Evolutionary conservation across 2,329 filamentous ascomycete species (phyloP), one percentile per base, ranked within the genome.

Genomic region (Setomelanomma holmii): DNA sequence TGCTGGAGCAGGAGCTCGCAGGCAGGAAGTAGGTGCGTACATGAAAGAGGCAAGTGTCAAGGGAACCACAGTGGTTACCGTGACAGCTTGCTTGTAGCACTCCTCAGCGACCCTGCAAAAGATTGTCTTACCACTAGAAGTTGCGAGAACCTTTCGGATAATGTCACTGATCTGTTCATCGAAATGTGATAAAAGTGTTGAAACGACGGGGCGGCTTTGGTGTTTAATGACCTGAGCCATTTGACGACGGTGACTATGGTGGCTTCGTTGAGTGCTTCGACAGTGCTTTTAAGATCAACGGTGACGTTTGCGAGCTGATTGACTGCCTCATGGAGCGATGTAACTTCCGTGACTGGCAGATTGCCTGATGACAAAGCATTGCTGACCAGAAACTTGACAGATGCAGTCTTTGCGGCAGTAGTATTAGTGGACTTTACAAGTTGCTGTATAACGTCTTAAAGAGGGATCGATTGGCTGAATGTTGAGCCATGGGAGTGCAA

Each of bases 101-200:
- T 56, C 52, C 47, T 63, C 55, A n/a, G 49, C 51, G 20, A 61
- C 50, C 41, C 47, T 56, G 52, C 52, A 55, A 27, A 61, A 23
- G 19, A 53, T n/a, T 20, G 43, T 24, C 22, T 40, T 11, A 40
- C 40, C 24, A 14, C 45, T 40, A 14, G 38, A 40, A 21, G 40
- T 39, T 23, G 40, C 40, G 17, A 53, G 49, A 23, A 51, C 34
- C 27, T 51, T 19, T 7, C 17, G 36, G 35, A 51, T 23, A 19
- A 39, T 39, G 19, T 17, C 11, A 11, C 19, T 17, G 19, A 19
- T 21, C 19, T 39, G 19, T 17, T 7, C 17, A 12, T 39, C 36
- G 36, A 39, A 39, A 39, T 21, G 19, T 19, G 36, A 39, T 12
- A 39, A 34, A 17, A 49, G 23, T 45, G 20, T 27, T 27, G 49